Evolutionary conservation across 116 monocot genomes (phyloP).

Genomic region (Posidonia oceanica): DNA sequence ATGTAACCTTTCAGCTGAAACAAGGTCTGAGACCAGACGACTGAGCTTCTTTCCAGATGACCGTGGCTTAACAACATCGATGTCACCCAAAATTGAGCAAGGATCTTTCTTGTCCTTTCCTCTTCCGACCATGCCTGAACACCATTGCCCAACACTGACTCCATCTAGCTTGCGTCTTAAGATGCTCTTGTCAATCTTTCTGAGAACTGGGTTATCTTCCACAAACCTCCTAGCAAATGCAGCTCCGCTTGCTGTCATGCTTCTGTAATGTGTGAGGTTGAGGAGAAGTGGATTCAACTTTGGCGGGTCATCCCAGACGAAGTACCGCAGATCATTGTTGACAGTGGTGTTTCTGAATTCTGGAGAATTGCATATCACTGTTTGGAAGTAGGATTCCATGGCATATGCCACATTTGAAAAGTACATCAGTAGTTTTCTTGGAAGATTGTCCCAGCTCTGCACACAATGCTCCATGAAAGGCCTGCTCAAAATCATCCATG

Average conservation of each 20-base stretch:
- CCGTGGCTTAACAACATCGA: conserved; percentile 34
- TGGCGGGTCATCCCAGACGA: conserved; percentile 69
- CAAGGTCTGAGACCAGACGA: conserved; percentile 23
- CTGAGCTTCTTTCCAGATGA: conserved; percentile 35
- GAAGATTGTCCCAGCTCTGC: conserved; percentile 60
- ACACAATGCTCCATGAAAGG: conserved; percentile 50
- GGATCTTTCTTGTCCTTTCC: conserved; percentile 8
- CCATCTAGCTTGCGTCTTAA: conserved; percentile 31
- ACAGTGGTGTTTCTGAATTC: conserved; percentile 67
- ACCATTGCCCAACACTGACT: conserved; percentile 44
- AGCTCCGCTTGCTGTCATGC: conserved; percentile 52
- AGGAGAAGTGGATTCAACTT: conserved; percentile 48
- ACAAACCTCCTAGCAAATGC: conserved; percentile 59
- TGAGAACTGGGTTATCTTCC: conserved; percentile 40
- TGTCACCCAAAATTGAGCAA: conserved; percentile 41
- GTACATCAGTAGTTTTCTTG: conserved; percentile 83
- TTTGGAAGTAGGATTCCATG: conserved; percentile 80
- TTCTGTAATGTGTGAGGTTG: conserved; percentile 42
- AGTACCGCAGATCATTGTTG: conserved; percentile 58
- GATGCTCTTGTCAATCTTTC: conserved; percentile 40
- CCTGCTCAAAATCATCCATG: conserved; percentile 78
- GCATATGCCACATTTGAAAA: conserved; percentile 61
- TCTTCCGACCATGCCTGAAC: conserved; percentile 5
- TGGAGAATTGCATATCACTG: conserved; percentile 62
- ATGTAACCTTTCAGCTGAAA: conserved; percentile 27